Base-by-base conservation (phyloP, 805 yeast genomes). In the Brettanomyces anomalus region DNA sequence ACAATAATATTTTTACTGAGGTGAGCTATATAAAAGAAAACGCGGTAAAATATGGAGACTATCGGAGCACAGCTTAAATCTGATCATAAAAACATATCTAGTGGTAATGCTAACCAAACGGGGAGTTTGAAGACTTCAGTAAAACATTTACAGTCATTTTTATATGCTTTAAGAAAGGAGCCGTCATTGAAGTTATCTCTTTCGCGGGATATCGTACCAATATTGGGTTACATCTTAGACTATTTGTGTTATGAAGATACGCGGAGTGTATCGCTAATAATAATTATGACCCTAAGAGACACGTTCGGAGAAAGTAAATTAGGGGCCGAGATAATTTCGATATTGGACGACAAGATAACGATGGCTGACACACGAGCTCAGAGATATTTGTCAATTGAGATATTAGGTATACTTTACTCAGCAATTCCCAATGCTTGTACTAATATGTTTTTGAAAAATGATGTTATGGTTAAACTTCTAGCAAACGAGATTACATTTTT, bases 391-490 rank as follows among this genome's bases (percentile, higher is more conserved):
- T 17, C 56, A 5, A 45, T 58, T 24, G 42, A 16, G 6, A 48
- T 49, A 16, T 3, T 58, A 5, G 37, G 51, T 3, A 46, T 50
- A n/a, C 37, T 56, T 3, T 54, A 56, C 17, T 54, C 62, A 3
- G 39, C 58, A 24, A 42, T 52, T 24, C 17, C 53, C 1, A 35
- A 33, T 1, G 20, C 51, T 2, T 47, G 55, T 19, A 39, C 49
- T 2, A 46, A 43, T 6, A 21, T 59, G 17, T 54, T 58, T 31
- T 33, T 47, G 1, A 43, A 46, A 16, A 48, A 53, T 33, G 42
- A 50, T 14, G 40, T 39, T 2, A 50, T 59, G 32, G 43, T 51
- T 5, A 45, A 42, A 13, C 20, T 56, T 3, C n/a, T 58, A 2
- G 48, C 57, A 5, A 49, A 47, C 21, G 62, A 60, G 41, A 46